Conservation (phyloP, 164 flowering plant genomes). For the Stephania japonica region DNA sequence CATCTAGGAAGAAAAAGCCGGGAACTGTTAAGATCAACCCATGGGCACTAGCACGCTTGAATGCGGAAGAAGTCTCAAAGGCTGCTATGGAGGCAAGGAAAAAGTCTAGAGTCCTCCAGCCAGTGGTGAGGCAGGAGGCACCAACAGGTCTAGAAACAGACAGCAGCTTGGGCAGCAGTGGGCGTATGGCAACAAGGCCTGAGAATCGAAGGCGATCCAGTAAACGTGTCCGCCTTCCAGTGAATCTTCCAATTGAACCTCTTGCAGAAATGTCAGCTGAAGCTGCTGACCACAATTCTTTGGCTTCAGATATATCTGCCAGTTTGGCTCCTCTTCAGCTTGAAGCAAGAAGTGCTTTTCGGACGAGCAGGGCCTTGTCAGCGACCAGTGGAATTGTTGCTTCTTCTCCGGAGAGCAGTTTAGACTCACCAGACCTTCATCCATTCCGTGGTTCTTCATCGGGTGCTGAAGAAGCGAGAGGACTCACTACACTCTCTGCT, state of each 20-base stretch:
- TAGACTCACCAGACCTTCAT: conserved; percentile 77
- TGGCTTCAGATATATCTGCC: conserved; percentile 33
- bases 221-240: conserved; percentile 62
- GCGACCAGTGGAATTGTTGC: conserved; percentile 39
- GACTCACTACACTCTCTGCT: conserved; percentile 34
- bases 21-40: conserved; percentile 81
- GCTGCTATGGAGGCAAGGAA: conserved; percentile 88
- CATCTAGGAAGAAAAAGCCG: conserved; percentile 53
- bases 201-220: conserved; percentile 48
- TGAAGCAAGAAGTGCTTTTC: conserved; percentile 78
- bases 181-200: conserved; percentile 42
- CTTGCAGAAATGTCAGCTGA: conserved; percentile 31
- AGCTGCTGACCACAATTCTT: conserved; percentile 21
- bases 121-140: conserved; percentile 48
- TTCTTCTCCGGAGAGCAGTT: conserved; percentile 92
- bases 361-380: conserved; percentile 64
- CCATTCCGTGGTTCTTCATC: conserved; percentile 77
- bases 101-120: conserved; percentile 81
- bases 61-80: conserved; percentile 84
- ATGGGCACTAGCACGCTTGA: conserved; percentile 86
- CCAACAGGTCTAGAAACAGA: conserved; percentile 46
- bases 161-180: conserved; percentile 72
- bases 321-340: conserved; percentile 76
- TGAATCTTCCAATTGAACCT: conserved; percentile 52
- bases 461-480: conserved; percentile 63